These are phyloP conservation scores for Cutaneotrichosporon curvatum DNA, from an alignment of 1,284 basidiomycete species.

Conservation along the genomic window DNA sequence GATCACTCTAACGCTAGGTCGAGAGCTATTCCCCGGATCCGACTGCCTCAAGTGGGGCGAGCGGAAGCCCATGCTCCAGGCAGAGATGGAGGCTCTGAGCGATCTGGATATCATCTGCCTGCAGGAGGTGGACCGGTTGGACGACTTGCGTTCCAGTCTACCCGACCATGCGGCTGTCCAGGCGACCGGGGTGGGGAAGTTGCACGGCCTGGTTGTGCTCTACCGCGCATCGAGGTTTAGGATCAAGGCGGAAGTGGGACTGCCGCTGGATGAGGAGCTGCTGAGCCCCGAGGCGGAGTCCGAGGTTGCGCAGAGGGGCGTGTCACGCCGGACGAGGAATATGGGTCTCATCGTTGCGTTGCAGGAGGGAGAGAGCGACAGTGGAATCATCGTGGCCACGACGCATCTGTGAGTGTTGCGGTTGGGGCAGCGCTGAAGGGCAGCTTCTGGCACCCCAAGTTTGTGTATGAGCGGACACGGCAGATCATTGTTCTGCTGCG, in stretches of 20 bases:
- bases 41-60: slow-evolving; percentile 68
- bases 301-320: slow-evolving; percentile 45
- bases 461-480: slow-evolving; percentile 78
- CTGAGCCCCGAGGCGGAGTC: slow-evolving; percentile 2
- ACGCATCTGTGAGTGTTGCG: slow-evolving; percentile 48
- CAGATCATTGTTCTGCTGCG: slow-evolving; percentile 56
- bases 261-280: slow-evolving; percentile 13
- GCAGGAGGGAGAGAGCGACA: slow-evolving; percentile 33
- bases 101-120: slow-evolving; percentile 70
- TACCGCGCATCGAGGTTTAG: slow-evolving; percentile 56
- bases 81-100: slow-evolving; percentile 58
- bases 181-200: slow-evolving; percentile 62
- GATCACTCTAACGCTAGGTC: slow-evolving; percentile 52
- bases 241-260: slow-evolving; percentile 36
- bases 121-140: slow-evolving; percentile 55
- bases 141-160: slow-evolving; percentile 57
- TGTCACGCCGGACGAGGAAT: slow-evolving; percentile 71
- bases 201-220: slow-evolving; percentile 74
- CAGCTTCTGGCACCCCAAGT: slow-evolving; percentile 88
- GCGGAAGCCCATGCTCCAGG: slow-evolving; percentile 65
- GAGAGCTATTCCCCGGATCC: slow-evolving; percentile 70
- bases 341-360: slow-evolving; percentile 70
- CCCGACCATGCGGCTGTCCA: slow-evolving; percentile 51
- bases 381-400: slow-evolving; percentile 60
- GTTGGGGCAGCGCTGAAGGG: neutral